These are phyloP conservation scores for Plenodomus biglobosus DNA, from an alignment of 2,329 filamentous ascomycete species.

Conservation along the genomic window DNA sequence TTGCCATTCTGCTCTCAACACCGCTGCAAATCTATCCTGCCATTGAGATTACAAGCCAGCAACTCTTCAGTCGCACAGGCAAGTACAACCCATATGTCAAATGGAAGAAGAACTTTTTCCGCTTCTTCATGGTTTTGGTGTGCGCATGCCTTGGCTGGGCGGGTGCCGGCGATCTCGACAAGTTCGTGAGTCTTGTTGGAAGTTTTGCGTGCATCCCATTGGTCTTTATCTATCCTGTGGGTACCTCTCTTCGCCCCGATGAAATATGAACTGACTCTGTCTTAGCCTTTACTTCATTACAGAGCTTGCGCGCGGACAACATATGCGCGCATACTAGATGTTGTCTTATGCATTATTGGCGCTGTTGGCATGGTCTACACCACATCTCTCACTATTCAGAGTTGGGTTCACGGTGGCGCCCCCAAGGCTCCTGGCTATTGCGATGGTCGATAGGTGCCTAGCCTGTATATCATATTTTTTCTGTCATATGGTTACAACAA, in stretches of 20 bases:
- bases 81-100: constrained; percentile 99
- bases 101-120: constrained; percentile 98
- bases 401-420: constrained; percentile 70
- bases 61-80: constrained; percentile 87
- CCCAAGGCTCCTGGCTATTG: constrained; percentile 64
- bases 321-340: constrained; percentile 70
- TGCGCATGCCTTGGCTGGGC: constrained; percentile 89
- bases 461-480: background rate
- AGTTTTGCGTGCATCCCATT: constrained; percentile 97
- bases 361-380: constrained; percentile 89
- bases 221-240: constrained; percentile 96
- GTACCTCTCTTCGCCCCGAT: constrained; percentile 43
- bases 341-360: constrained; percentile 78
- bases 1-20: constrained; percentile 93
- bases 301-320: constrained; percentile 71
- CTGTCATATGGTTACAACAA: background rate
- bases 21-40: constrained; percentile 97
- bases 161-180: constrained; percentile 90
- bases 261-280: constrained; percentile 33
- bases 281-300: constrained; percentile 85
- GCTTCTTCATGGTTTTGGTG: constrained; percentile 86
- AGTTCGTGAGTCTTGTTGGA: constrained; percentile 93
- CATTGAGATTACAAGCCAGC: constrained; percentile 94
- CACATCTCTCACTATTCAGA: constrained; percentile 79
- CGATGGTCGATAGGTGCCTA: constrained; percentile 46